These are phyloP conservation scores for Aspergillus floridensis DNA, from an alignment of 2,329 filamentous ascomycete genomes.

Conservation along the genomic window DNA sequence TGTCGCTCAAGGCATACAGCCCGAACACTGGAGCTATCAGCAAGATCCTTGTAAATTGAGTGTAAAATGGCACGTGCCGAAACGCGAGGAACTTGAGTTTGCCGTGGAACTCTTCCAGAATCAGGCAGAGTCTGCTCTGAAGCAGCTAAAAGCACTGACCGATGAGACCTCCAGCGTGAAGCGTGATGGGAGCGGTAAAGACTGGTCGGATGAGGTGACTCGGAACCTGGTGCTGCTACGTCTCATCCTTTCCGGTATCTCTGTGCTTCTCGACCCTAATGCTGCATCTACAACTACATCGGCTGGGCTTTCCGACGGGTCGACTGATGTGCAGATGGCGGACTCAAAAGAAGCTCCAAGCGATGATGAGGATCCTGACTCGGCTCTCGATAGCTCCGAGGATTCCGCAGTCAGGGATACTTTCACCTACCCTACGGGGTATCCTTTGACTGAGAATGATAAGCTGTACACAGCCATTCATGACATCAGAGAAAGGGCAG, in stretches of 20 bases:
- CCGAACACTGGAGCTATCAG: conserved; percentile 80
- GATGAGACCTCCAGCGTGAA: conserved; percentile 78
- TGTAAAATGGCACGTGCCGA: conserved; percentile 88
- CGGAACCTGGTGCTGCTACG: conserved; percentile 83
- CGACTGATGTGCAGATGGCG: conserved; percentile 46
- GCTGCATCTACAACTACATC: conserved; percentile 58
- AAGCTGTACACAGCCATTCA: conserved; percentile 74
- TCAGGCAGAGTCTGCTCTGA: conserved; percentile 73
- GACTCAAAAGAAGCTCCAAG: conserved; percentile 39
- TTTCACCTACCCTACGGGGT: conserved; percentile 86
- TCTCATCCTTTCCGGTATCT: conserved; percentile 85
- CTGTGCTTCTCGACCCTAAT: conserved; percentile 80
- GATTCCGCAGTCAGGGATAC: conserved; percentile 69
- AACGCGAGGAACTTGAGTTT: conserved; percentile 76
- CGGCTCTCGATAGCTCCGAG: conserved; percentile 56
- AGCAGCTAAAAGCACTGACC: conserved; percentile 74
- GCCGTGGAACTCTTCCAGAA: conserved; percentile 85
- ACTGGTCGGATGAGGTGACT: conserved; percentile 97
- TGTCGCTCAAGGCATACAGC: conserved; percentile 67
- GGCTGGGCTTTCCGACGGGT: conserved; percentile 41
- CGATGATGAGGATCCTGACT: conserved; percentile 46
- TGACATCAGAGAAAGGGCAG: conserved; percentile 73
- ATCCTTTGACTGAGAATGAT: conserved; percentile 65
- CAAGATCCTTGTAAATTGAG: conserved; percentile 72
- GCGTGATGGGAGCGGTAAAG: conserved; percentile 91